Percentiles rank a stretch among this genome's conserved stretches.
Conservation (phyloP, 257 asterid species). For the Ehretia macrophylla region DNA sequence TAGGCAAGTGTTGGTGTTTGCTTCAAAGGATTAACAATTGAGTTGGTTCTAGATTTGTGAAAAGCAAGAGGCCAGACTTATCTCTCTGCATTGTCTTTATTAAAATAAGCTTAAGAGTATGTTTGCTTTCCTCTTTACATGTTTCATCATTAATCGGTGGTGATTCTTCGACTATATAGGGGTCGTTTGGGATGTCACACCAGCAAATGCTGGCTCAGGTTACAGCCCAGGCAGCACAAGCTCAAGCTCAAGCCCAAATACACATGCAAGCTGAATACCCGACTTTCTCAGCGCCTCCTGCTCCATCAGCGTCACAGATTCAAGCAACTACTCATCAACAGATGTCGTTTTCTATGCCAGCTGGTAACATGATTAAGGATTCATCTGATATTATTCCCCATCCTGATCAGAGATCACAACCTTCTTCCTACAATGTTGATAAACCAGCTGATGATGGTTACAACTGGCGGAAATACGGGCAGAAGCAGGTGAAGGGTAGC, state of each 20-base stretch:
- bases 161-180: constrained; percentile 34
- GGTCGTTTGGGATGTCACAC: constrained; percentile 45
- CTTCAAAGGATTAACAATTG: no score
- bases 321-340: constrained; percentile 28
- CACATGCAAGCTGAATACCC: constrained; percentile 34
- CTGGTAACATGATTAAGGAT: constrained; percentile 26
- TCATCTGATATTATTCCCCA: constrained; percentile 29
- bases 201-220: constrained; percentile 57
- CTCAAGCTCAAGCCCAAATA: constrained; percentile 35
- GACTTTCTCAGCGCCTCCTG: constrained; percentile 35
- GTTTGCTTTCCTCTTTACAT: constrained; percentile 1
- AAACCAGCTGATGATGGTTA: constrained; percentile 55
- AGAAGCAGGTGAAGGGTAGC: constrained; percentile 55
- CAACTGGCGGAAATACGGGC: constrained; percentile 59
- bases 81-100: neutral
- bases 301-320: constrained; percentile 22
- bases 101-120: neutral
- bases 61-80: neutral
- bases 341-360: constrained; percentile 21
- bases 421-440: constrained; percentile 35
- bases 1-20: no score
- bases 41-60: no score
- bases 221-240: constrained; percentile 40
- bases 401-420: constrained; percentile 43
- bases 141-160: constrained; percentile 8